A percentile compares a stretch with the other conserved stretches of the same genome.
phyloP scores from a whole-genome alignment of 768 basidiomycete genomes.

The Pleurotus eryngii region DNA sequence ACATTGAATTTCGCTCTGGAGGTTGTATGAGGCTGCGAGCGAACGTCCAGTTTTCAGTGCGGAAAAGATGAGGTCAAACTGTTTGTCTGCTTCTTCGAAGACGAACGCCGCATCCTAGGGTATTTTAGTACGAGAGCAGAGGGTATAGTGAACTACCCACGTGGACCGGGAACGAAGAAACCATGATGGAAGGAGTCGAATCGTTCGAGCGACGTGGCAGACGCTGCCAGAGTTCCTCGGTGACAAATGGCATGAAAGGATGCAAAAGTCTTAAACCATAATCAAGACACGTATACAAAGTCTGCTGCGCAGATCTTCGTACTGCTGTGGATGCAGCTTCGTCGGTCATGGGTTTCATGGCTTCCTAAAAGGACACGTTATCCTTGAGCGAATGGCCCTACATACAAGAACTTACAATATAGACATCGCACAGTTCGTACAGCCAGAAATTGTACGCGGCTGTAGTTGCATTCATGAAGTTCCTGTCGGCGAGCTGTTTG shows the following conservation, averaged over 20 bases:
- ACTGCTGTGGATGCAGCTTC: slow-evolving; percentile 58
- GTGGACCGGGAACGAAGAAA: slow-evolving; percentile 75
- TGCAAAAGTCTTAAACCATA: slow-evolving; percentile 86
- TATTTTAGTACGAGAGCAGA: background rate
- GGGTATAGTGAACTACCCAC: slow-evolving; percentile 43
- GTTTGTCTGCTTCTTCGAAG: slow-evolving; percentile 71
- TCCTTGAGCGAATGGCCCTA: background rate
- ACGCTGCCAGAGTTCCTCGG: slow-evolving; percentile 98
- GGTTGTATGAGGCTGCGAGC: slow-evolving; percentile 83
- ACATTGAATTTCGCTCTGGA: slow-evolving; percentile 85
- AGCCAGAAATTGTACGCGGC: slow-evolving; percentile 93
- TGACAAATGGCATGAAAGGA: slow-evolving; percentile 99
- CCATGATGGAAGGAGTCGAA: slow-evolving; percentile 82
- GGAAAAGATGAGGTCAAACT: slow-evolving; percentile 84
- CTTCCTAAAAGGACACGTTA: slow-evolving; percentile 59
- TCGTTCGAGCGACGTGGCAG: slow-evolving; percentile 85
- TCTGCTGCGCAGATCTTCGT: slow-evolving; percentile 88
- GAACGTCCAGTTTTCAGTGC: slow-evolving; percentile 79
- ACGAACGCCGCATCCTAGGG: slow-evolving; percentile 58
- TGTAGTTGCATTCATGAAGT: slow-evolving; percentile 91
- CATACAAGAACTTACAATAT: slow-evolving; percentile 63
- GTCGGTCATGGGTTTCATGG: slow-evolving; percentile 97
- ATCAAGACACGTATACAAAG: slow-evolving; percentile 92
- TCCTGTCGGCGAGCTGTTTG: slow-evolving; percentile 67
- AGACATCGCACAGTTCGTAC: slow-evolving; percentile 98